Evolutionary conservation across 2,329 filamentous ascomycete genomes (phyloP).

Genomic region (Stemphylium vesicarium): DNA sequence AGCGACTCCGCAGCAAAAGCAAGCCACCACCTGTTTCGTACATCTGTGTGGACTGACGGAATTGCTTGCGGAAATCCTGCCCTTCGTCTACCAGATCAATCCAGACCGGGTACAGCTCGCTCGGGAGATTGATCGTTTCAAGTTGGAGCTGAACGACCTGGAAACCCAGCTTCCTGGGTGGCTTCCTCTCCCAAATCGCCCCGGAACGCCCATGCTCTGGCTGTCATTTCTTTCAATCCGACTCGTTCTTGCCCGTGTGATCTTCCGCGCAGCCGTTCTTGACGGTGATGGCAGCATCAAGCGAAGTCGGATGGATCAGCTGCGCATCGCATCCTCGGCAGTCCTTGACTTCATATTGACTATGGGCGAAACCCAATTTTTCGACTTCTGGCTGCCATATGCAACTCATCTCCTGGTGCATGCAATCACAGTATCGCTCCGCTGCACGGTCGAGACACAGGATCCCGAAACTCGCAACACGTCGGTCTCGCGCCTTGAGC

Average conservation of each 20-base stretch:
- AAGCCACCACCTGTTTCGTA: constrained; percentile 59
- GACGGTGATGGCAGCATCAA: constrained; percentile 30
- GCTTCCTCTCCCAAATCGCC: constrained; percentile 36
- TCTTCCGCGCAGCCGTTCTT: constrained; percentile 40
- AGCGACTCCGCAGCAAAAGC: constrained; percentile 50
- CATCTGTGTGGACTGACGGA: constrained; percentile 59
- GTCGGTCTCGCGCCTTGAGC: constrained; percentile 56
- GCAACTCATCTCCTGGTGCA: constrained; percentile 62
- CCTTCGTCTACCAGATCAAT: constrained; percentile 47
- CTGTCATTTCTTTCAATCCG: constrained; percentile 51
- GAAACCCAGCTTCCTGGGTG: constrained; percentile 45
- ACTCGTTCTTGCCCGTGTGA: constrained; percentile 49
- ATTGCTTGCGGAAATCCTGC: constrained; percentile 50
- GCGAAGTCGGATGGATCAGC: constrained; percentile 50
- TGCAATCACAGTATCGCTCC: constrained; percentile 60
- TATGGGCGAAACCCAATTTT: constrained; percentile 55
- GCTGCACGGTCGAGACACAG: constrained; percentile 59
- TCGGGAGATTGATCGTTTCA: constrained; percentile 40
- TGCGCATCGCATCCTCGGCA: constrained; percentile 57
- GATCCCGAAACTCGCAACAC: constrained; percentile 54
- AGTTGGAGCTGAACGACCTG: constrained; percentile 43
- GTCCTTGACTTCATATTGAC: constrained; percentile 59
- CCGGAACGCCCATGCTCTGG: constrained; percentile 48
- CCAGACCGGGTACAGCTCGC: constrained; percentile 37
- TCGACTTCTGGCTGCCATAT: constrained; percentile 59